Evolutionary conservation across 805 yeast species (phyloP), one percentile per base, ranked within the genome.

Genomic region (Tetrapisispora phaffii): DNA sequence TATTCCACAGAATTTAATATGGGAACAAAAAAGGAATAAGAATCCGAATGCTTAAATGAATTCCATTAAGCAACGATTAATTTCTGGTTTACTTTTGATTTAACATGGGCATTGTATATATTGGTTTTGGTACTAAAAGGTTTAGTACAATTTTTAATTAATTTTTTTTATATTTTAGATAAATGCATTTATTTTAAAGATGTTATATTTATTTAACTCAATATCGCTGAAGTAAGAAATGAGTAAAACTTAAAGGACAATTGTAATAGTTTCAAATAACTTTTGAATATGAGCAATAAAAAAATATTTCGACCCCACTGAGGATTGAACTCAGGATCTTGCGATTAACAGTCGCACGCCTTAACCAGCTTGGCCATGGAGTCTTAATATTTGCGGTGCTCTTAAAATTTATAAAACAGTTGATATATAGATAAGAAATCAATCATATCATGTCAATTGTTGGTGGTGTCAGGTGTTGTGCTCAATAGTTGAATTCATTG

Each of bases 311-410:
- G 77, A 72, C 75, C 77, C 60, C 74, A 70, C 77, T 61, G 76
- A 73, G 77, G 77, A 63, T 73, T 66, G 77, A 73, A 73, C 77
- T 73, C 76, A 61, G 77, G 77, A 70, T 73, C 77, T 73, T 73
- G 76, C 76, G 77, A 73, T 73, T 73, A 73, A 73, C 77, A 73
- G 77, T 73, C 77, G 76, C 76, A 72, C 75, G 77, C 76, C 76
- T 73, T 72, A 72, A 67, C 76, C 76, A 72, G 66, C 77, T 73
- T 73, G 77, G 77, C 76, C 76, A 72, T 69, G 74, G 65, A 71
- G 74, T 70, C 75, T 34, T 12, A 8, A 17, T 35, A 17, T 16
- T 15, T 8, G 2, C 21, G 20, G 4, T 19, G 3, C 7, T 19
- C 4, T 10, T 13, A 19, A 20, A 34, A 19, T 19, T 19, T 13